Conservation (phyloP, 2,329 filamentous ascomycete genomes). For the Sclerotinia sclerotiorum region DNA sequence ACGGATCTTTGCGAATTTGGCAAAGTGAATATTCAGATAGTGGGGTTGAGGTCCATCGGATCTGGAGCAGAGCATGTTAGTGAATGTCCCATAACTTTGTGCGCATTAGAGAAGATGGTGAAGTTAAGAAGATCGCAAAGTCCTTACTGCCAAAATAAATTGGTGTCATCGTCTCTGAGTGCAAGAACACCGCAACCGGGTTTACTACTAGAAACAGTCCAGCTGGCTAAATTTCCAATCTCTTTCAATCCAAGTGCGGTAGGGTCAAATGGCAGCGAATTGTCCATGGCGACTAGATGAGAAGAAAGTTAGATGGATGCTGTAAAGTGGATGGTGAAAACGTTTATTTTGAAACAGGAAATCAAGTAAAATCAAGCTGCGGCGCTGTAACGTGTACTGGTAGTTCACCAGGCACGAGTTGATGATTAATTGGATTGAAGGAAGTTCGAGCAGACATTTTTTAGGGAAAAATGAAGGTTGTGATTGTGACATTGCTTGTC, state of each 20-base stretch:
- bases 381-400: neutral
- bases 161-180: constrained; percentile 70
- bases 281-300: constrained; percentile 39
- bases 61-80: constrained; percentile 43
- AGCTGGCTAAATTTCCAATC: constrained; percentile 79
- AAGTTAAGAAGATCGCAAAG: neutral
- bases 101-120: neutral
- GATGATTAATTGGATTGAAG: neutral
- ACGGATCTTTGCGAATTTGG: constrained; percentile 76
- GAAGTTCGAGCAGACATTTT: neutral
- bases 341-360: neutral
- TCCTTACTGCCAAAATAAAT: constrained; percentile 75
- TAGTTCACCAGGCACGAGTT: neutral
- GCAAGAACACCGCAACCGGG: constrained; percentile 77
- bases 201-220: constrained; percentile 80
- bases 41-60: constrained; percentile 85
- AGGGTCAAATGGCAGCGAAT: constrained; percentile 50
- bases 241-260: constrained; percentile 64
- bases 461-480: neutral
- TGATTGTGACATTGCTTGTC: neutral
- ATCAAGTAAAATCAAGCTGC: neutral
- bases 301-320: constrained; percentile 19
- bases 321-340: constrained; percentile 1
- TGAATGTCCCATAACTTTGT: neutral
- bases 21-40: constrained; percentile 79